phyloP scores from a whole-genome alignment of 2,329 filamentous ascomycete species.

The Fusarium guadeloupense region DNA sequence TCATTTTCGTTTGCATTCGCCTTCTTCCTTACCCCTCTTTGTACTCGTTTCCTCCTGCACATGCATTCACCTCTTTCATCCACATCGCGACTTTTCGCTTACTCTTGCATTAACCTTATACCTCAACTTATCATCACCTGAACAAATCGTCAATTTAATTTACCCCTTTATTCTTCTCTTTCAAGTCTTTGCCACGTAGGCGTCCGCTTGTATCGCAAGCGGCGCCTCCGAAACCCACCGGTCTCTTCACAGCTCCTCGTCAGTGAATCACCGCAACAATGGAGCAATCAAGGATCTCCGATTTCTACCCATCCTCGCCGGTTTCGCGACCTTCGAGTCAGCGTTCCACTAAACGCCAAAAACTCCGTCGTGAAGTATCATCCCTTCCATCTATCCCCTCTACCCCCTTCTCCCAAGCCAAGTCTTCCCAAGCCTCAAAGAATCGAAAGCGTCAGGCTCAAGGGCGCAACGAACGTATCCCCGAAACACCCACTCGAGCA shows the following conservation, averaged over 20 bases:
- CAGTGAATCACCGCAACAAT: slow-evolving; percentile 3
- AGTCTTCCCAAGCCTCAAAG: slow-evolving; percentile 5
- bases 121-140: neutral
- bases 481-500: slow-evolving; percentile 6
- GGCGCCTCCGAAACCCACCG: neutral
- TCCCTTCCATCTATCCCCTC: neutral
- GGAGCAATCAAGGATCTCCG: slow-evolving; percentile 27
- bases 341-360: neutral
- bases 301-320: slow-evolving; percentile 21
- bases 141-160: neutral
- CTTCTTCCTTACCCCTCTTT: neutral
- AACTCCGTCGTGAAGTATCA: neutral
- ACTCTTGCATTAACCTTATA: neutral
- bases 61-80: neutral
- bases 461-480: slow-evolving; percentile 2
- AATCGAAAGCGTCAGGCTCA: neutral
- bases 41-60: neutral
- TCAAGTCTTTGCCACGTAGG: neutral
- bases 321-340: neutral
- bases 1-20: slow-evolving; percentile 1
- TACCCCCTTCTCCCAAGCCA: neutral
- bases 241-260: no score
- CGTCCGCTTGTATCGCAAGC: neutral
- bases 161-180: neutral
- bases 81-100: neutral